These are phyloP conservation scores for Sphenostylis stenocarpa DNA, from an alignment of 306 rosid species.

Conservation along the genomic window DNA sequence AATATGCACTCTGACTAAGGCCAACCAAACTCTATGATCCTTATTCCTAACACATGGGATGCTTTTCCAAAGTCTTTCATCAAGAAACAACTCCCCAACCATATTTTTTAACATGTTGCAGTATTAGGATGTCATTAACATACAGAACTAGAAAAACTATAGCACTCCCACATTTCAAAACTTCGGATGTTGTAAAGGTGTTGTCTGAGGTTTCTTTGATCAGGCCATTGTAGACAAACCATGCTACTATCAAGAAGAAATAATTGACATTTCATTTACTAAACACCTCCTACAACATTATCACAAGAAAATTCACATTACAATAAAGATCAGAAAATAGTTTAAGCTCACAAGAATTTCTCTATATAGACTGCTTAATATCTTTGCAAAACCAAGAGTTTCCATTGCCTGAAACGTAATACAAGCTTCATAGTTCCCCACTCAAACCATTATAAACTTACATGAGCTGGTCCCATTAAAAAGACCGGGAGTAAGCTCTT, in stretches of 20 bases:
- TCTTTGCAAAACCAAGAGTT: constrained; percentile 21
- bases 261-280: neutral
- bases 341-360: neutral
- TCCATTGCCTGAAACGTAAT: constrained; percentile 6
- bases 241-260: neutral
- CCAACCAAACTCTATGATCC: too few relatives aligned
- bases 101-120: too few relatives aligned
- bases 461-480: constrained; percentile 50
- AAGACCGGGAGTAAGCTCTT: constrained; percentile 52
- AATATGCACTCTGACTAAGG: too few relatives aligned
- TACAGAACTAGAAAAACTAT: too few relatives aligned
- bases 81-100: too few relatives aligned
- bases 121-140: too few relatives aligned
- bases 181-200: too few relatives aligned
- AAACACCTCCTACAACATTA: neutral
- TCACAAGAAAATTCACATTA: neutral
- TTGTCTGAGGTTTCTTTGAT: neutral
- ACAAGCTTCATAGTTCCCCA: neutral
- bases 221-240: neutral
- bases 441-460: constrained; percentile 15
- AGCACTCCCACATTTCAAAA: neutral
- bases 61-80: too few relatives aligned
- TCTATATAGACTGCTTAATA: constrained; percentile 3
- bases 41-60: too few relatives aligned
- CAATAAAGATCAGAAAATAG: neutral